Evolutionary conservation across 2,329 filamentous ascomycete genomes (phyloP).

Genomic region (Talaromyces sp.): DNA sequence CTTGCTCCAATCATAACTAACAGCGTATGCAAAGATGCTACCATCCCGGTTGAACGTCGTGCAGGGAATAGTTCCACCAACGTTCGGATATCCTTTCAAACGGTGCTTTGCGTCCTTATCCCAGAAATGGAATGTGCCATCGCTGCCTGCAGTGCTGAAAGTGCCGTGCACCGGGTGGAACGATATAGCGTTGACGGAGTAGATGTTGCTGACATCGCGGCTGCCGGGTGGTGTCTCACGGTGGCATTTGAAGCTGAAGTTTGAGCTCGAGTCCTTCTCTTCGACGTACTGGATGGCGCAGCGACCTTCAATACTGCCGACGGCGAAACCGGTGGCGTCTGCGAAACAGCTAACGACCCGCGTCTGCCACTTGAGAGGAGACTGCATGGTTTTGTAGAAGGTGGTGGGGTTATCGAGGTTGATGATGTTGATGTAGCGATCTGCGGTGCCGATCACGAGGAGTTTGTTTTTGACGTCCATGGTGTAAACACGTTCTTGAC

Average conservation of each 20-base stretch:
- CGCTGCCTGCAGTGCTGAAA: slow-evolving; percentile 93
- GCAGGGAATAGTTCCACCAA: slow-evolving; percentile 81
- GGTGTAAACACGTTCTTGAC: slow-evolving; percentile 64
- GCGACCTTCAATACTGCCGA: slow-evolving; percentile 93
- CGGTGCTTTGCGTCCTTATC: slow-evolving; percentile 89
- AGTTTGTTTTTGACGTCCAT: slow-evolving; percentile 89
- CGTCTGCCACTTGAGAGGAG: slow-evolving; percentile 97
- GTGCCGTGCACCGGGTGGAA: slow-evolving; percentile 97
- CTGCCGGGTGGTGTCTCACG: slow-evolving; percentile 66
- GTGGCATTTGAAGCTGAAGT: slow-evolving; percentile 99
- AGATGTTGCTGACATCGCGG: slow-evolving; percentile 78
- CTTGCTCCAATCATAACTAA: slow-evolving; percentile 98
- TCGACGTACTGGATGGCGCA: slow-evolving; percentile 99
- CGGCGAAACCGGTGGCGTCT: slow-evolving; percentile 86
- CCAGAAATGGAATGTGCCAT: slow-evolving; percentile 79
- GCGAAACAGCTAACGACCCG: slow-evolving; percentile 91
- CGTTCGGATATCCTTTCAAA: slow-evolving; percentile 80
- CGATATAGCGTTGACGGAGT: slow-evolving; percentile 93
- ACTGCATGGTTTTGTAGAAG: slow-evolving; percentile 95
- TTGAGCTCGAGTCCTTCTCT: slow-evolving; percentile 84
- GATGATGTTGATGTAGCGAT: slow-evolving; percentile 93
- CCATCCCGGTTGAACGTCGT: slow-evolving; percentile 90
- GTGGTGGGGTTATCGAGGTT: slow-evolving; percentile 83
- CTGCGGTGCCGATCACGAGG: slow-evolving; percentile 86
- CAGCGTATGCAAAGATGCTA: slow-evolving; percentile 79